Percentiles rank a stretch among this genome's conserved stretches.
Evolutionary conservation across 345 rosid species (phyloP).

Genomic region (Passiflora organensis): DNA sequence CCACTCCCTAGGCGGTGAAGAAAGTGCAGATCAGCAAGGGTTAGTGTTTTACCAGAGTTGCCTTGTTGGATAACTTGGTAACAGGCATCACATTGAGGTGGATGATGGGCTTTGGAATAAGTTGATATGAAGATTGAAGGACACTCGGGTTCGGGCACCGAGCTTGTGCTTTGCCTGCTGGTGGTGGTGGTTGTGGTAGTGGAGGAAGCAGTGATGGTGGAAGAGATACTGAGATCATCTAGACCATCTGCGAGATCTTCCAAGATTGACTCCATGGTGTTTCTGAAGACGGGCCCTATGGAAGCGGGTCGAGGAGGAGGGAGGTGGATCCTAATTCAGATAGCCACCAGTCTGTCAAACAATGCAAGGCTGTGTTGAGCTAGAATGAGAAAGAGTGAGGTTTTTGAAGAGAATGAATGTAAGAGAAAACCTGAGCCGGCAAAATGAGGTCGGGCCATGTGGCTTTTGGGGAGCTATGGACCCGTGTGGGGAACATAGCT

Average conservation of each 20-base stretch:
- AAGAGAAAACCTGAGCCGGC: conserved; percentile 35
- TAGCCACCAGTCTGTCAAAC: too few relatives aligned
- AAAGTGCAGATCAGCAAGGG: conserved; percentile 52
- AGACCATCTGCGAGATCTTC: conserved; percentile 36
- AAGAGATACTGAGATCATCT: conserved; percentile 36
- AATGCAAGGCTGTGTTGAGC: too few relatives aligned
- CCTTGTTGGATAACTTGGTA: conserved; percentile 46
- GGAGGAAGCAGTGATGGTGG: conserved; percentile 26
- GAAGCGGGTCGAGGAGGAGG: too few relatives aligned
- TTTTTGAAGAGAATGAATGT: conserved; percentile 9
- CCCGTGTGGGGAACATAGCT: not conserved
- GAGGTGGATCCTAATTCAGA: too few relatives aligned
- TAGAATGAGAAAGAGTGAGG: not conserved
- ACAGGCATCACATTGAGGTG: conserved; percentile 46
- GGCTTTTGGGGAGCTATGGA: conserved; percentile 11
- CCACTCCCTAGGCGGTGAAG: conserved; percentile 74
- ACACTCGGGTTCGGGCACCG: conserved; percentile 32
- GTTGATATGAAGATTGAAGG: conserved; percentile 20
- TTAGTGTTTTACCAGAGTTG: conserved; percentile 21
- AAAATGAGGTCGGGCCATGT: conserved; percentile 31
- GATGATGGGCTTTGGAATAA: conserved; percentile 28
- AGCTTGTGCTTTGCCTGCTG: too few relatives aligned
- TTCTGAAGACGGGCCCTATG: too few relatives aligned
- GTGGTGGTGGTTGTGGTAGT: too few relatives aligned
- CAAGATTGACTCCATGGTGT: not conserved